These are phyloP conservation scores for Cryptosporidium bovis DNA, from an alignment of 169 alveolate species.

Conservation along the genomic window DNA sequence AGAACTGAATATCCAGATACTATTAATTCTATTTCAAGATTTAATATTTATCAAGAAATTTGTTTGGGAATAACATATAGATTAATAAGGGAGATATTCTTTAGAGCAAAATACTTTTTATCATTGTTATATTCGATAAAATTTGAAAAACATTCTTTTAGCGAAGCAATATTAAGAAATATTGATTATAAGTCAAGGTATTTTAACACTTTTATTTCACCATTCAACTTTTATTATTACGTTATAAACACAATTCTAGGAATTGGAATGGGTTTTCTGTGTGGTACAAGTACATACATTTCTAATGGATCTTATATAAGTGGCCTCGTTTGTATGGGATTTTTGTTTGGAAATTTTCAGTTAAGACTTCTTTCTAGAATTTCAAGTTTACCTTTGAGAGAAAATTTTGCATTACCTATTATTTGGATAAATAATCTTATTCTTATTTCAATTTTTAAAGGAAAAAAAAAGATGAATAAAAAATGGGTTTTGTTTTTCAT, in stretches of 20 bases:
- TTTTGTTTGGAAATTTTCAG: conserved; percentile 73
- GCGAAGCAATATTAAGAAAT: neutral
- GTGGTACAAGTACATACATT: conserved; percentile 45
- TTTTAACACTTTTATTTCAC: conserved; percentile 2
- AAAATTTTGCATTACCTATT: conserved; percentile 79
- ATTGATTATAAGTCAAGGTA: neutral
- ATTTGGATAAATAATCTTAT: conserved; percentile 75
- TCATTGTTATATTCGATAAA: neutral
- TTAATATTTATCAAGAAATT: conserved; percentile 78
- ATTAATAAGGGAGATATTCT: neutral
- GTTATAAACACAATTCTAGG: conserved; percentile 44
- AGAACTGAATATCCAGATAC: conserved; percentile 79
- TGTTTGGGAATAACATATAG: conserved; percentile 72
- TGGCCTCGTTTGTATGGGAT: conserved; percentile 76
- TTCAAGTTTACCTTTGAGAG: conserved; percentile 77
- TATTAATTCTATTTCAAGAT: conserved; percentile 78
- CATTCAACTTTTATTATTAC: conserved; percentile 75
- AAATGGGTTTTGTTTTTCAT: conserved; percentile 27
- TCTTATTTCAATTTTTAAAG: conserved; percentile 15
- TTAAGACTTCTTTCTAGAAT: conserved; percentile 74
- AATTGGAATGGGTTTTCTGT: conserved; percentile 65
- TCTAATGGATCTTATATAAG: conserved; percentile 64
- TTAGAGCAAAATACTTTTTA: neutral
- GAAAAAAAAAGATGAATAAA: neutral
- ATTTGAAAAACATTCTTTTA: neutral